Conservation (phyloP, 225 moss, liverwort and hornwort genomes). For the Marchantia polymorpha region DNA sequence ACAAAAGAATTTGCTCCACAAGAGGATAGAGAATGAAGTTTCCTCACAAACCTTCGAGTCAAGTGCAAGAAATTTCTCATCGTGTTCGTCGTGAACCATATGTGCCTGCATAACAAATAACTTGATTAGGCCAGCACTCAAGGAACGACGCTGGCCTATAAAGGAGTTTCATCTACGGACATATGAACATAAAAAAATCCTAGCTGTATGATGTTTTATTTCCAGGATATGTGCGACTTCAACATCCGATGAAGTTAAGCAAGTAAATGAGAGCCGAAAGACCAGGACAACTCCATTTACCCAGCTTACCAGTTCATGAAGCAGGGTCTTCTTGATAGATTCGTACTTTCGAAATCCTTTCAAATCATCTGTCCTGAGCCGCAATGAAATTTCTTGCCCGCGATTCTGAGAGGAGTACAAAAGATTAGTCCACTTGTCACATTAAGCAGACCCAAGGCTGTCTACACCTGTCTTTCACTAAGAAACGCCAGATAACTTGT, state of each 20-base stretch:
- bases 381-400: conserved; percentile 85
- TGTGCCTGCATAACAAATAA: conserved; percentile 56
- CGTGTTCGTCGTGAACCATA: conserved; percentile 98
- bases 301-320: conserved; percentile 85
- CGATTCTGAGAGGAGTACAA: conserved; percentile 54
- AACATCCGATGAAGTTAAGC: too few relatives aligned
- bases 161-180: not conserved
- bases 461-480: not conserved
- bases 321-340: conserved; percentile 80
- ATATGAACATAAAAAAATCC: not conserved
- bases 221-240: too few relatives aligned
- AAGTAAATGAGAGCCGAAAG: too few relatives aligned
- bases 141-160: too few relatives aligned
- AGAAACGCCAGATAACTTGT: too few relatives aligned
- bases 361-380: conserved; percentile 87
- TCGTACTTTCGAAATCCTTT: conserved; percentile 86
- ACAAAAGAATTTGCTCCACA: too few relatives aligned
- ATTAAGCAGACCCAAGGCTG: not conserved
- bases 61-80: conserved; percentile 73
- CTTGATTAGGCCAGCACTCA: not conserved
- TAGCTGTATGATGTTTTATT: too few relatives aligned
- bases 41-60: conserved; percentile 63
- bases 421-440: not conserved
- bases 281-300: too few relatives aligned
- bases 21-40: too few relatives aligned